Conservation (phyloP, 257 asterid species). For the Nicotiana attenuata region DNA sequence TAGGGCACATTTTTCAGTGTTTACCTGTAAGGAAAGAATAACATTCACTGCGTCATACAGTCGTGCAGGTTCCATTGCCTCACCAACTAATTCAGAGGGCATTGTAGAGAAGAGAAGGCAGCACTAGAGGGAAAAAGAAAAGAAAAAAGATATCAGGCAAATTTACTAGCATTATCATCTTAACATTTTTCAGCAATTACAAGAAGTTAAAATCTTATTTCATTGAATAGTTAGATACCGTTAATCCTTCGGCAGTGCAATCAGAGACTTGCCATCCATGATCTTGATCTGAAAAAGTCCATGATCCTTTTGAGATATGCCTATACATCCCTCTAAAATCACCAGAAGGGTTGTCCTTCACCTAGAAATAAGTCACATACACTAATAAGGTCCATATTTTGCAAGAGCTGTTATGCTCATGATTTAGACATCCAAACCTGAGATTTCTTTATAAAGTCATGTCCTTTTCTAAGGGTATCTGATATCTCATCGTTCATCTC, state of each 20-base stretch:
- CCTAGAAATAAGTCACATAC: conserved; percentile 24
- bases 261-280: conserved; percentile 98
- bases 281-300: conserved; percentile 97
- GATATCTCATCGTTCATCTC: too few species aligned
- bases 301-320: conserved; percentile 82
- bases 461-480: too few species aligned
- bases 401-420: too few species aligned
- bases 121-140: conserved; percentile 29
- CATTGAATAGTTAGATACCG: conserved; percentile 30
- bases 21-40: conserved; percentile 66
- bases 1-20: not conserved
- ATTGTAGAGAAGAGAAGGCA: conserved; percentile 74
- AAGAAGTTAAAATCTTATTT: too few species aligned
- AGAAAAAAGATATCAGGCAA: too few species aligned
- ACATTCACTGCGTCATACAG: conserved; percentile 74
- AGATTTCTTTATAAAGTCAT: too few species aligned
- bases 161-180: too few species aligned
- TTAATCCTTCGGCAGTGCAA: conserved; percentile 86
- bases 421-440: too few species aligned
- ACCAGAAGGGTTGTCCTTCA: conserved; percentile 69
- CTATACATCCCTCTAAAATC: conserved; percentile 70
- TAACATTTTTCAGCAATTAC: too few species aligned
- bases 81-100: conserved; percentile 76
- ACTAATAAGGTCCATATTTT: too few species aligned
- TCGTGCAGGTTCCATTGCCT: conserved; percentile 55